Base-by-base conservation (phyloP, 164 flowering plant genomes). In the Cinnamomum micranthum region DNA sequence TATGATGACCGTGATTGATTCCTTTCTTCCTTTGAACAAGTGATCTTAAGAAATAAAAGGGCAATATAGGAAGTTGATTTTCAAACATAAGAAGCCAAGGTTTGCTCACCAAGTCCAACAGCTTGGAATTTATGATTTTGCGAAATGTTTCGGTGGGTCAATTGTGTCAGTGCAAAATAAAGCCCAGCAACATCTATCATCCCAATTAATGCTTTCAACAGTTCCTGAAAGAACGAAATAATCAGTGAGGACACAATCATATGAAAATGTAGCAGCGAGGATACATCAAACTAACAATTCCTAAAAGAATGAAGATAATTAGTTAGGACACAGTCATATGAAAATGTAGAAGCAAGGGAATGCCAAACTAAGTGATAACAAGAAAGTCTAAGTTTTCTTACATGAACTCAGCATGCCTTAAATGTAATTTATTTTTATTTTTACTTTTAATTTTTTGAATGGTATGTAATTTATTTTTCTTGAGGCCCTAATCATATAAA, bases 51-150 rank as follows among this genome's bases (percentile, higher is more conserved):
- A 76, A 52, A 13, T 62, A 28, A 62, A 50, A 2, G 50, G 13
- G 27, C 35, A 65, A 51, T 41, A n/a, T 47, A 41, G 17, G n/a
- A 28, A 67, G 28, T 41, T 41, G 10, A 41, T 41, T 41, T 41
- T 41, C 11, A 41, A 41, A 41, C 47, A 41, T 41, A 71, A 27
- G 60, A 73, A 13, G 62, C 71, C 31, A 70, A 73, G 24, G 33
- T 72, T 23, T 41, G 79, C 96, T 82, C 74, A 95, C 99, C 99
- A 52, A 95, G 93, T 79, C 99, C 99, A 76, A 95, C 97, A 55
- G 99, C 98, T 79, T 92, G 99, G 75, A 95, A 95, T 79, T 95
- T 95, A 81, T 95, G 98, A 84, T 90, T 91, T 74, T 95, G 99
- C 31, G 99, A 93, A 63, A 95, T 93, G 78, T 95, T 95, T 79